These are phyloP conservation scores for Flaveria brownii DNA, from an alignment of 129 eudicot species.

Conservation along the genomic window DNA sequence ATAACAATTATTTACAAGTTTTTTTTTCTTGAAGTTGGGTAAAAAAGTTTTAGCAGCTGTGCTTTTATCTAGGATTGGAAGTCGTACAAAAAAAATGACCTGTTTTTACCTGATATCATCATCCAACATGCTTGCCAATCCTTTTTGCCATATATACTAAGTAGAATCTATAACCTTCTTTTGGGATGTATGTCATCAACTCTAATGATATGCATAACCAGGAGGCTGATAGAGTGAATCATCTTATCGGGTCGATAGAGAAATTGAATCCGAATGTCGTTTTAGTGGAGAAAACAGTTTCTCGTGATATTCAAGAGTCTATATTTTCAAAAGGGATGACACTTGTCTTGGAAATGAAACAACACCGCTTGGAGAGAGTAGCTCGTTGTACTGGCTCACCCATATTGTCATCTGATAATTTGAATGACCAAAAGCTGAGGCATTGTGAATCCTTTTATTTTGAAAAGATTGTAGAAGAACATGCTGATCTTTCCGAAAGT, in stretches of 20 bases:
- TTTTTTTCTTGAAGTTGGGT: background rate
- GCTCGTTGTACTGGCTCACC: conserved; percentile 82
- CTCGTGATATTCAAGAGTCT: conserved; percentile 79
- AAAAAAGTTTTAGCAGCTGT: background rate
- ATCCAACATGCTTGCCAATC: background rate
- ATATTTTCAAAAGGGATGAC: conserved; percentile 71
- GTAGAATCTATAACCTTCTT: conserved; percentile 11
- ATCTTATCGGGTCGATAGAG: conserved; percentile 55
- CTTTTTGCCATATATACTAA: background rate
- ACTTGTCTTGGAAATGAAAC: conserved; percentile 83
- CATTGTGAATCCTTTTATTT: conserved; percentile 75
- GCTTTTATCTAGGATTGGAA: background rate
- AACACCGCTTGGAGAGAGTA: conserved; percentile 80
- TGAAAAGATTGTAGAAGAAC: conserved; percentile 85
- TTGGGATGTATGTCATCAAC: background rate
- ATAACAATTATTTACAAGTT: background rate
- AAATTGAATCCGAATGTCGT: conserved; percentile 68
- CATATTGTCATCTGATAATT: conserved; percentile 49
- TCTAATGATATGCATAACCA: conserved; percentile 28
- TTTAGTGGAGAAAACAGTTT: conserved; percentile 83
- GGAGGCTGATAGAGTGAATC: conserved; percentile 56
- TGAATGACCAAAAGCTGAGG: conserved; percentile 56
- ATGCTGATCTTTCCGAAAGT: conserved; percentile 48
- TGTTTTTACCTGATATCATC: background rate
- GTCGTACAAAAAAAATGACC: background rate